Evolutionary conservation across 2,329 filamentous ascomycete species (phyloP).

Genomic region (Triangularia setosa): DNA sequence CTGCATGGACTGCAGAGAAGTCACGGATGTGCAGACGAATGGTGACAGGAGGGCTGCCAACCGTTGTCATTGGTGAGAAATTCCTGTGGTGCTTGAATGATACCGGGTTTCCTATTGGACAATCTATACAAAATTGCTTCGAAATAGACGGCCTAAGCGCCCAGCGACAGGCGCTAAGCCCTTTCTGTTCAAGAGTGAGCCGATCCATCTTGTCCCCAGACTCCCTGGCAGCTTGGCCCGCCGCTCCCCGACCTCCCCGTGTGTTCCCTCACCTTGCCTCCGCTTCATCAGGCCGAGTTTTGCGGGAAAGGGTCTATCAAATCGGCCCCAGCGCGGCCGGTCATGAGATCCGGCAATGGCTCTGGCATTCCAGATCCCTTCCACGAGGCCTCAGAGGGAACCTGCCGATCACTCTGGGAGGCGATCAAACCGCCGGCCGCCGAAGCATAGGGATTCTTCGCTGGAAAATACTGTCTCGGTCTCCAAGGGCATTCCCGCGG

Average conservation of each 20-base stretch:
- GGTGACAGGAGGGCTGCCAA: conserved; percentile 19
- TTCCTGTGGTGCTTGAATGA: conserved; percentile 27
- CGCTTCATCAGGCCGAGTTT: not conserved
- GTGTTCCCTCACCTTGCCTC: not conserved
- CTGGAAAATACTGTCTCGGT: not conserved
- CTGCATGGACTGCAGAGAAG: conserved; percentile 10
- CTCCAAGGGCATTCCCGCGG: not conserved
- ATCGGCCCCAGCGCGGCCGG: not conserved
- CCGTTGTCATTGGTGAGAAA: conserved; percentile 31
- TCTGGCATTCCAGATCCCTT: not conserved
- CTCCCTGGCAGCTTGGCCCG: not conserved
- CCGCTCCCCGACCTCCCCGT: not conserved
- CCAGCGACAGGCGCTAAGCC: conserved; percentile 21
- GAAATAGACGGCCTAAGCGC: conserved; percentile 28
- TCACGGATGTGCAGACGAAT: conserved; percentile 6
- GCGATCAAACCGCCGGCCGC: no score
- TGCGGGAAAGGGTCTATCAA: not conserved
- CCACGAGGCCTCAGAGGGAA: conserved; percentile 14
- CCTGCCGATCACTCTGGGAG: not conserved
- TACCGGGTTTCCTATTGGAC: conserved; percentile 30
- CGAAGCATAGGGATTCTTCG: no score
- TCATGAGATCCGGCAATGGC: not conserved
- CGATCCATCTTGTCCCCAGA: not conserved
- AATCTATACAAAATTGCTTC: conserved; percentile 10
- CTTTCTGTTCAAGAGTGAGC: conserved; percentile 13